Evolutionary conservation across 2,329 filamentous ascomycete genomes (phyloP), one percentile per base, ranked within the genome.

Genomic region (Diaporthe aspalathi): DNA sequence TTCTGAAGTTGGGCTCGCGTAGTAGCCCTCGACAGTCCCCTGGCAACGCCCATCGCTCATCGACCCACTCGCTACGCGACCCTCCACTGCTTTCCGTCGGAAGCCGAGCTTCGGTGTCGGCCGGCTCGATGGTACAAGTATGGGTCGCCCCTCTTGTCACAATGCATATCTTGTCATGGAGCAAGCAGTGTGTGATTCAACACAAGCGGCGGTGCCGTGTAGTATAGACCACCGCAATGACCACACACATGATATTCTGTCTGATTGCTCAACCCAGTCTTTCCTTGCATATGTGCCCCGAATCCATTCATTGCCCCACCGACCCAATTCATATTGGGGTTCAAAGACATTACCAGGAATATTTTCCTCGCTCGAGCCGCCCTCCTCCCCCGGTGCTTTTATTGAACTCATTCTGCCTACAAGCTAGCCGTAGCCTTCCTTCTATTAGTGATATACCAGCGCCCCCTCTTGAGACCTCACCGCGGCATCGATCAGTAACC

Each of bases 401-500:
- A 43, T 60, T 32, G 22, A 20, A 60, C 27, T 40, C 67, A 60
- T 17, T 68, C 53, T 60, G 67, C 56, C 67, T 17, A 27, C n/a
- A 43, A 52, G 24, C 50, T 38, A 22, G 17, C 47, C 67, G 20
- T 43, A n/a, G 40, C 32, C 40, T 56, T 50, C 32, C 40, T 56
- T 50, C 40, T 40, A 32, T 8, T 9, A 60, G n/a, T 6, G 53
- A 17, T 52, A 32, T 49, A 50, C 22, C 45, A 16, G 35, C n/a
- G 35, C 38, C 27, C 16, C 56, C 20, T 24, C 5, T 35, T 14
- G 40, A 12, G n/a, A 29, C 9, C 22, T 29, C 14, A 7, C 43
- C 20, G 54, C 32, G n/a, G 17, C 22, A 35, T 32, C n/a, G 29
- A 43, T 76, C 49, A 77, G 53, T 76, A 77, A 1, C 75, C 74